Evolutionary conservation across 768 basidiomycete species (phyloP), one percentile per base, ranked within the genome.

Genomic region (Russula sp.): DNA sequence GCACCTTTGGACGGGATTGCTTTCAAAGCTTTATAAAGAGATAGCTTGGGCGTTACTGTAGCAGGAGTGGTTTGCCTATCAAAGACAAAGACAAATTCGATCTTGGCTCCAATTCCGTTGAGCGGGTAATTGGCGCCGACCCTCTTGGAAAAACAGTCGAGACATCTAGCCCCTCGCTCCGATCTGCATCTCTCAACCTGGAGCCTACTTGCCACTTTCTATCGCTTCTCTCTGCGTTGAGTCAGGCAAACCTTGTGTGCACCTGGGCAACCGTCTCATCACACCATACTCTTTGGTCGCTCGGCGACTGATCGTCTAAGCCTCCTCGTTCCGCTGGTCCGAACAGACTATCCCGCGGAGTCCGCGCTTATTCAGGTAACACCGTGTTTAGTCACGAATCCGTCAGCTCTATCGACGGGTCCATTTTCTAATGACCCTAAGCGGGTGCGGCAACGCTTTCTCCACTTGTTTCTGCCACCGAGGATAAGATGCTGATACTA

Each of bases 301-400:
- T 44, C 58, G 58, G 50, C 40, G 22, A 32, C 32, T 32, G n/a
- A 16, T n/a, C 9, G 3, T 44, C 42, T 31, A 22, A 22, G 14
- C 9, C 18, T 44, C 32, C 51, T 60, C 54, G 47, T 35, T 5
- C 61, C 47, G 48, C 48, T 50, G n/a, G 61, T 56, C 61, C 55
- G 61, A 61, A 49, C 42, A 56, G 27, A 3, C 27, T 27, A 27
- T 27, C 27, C 27, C 27, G 27, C 27, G 27, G 27, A 27, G 27
- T 27, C 27, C 27, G 27, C 2, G 27, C 2, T 27, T 3, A 27
- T 27, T 27, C 27, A 27, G 22, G 27, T 27, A 27, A 27, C 27
- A 27, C 27, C 27, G 27, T 27, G 27, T 27, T 27, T 27, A 27
- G 27, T 27, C 27, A 27, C 27, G 27, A 27, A 27, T 27, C 27